A percentile compares a stretch with the other conserved stretches of the same genome.
Conservation (phyloP, 192 early-diverging fungal genomes). For the Backusella macrospora region DNA sequence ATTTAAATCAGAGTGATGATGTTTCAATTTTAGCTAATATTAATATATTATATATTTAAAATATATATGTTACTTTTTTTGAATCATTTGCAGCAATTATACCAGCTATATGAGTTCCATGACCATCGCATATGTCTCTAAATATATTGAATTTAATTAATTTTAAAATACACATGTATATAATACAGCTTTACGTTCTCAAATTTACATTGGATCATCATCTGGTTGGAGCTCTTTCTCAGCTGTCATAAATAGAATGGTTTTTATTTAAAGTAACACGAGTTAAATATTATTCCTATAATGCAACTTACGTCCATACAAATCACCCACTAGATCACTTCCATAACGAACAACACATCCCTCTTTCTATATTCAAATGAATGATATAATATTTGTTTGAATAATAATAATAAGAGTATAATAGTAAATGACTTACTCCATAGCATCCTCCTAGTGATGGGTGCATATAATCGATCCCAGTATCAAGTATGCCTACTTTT, state of each 20-base stretch:
- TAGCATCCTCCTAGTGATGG: slow-evolving; percentile 67
- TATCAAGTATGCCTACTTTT: slow-evolving; percentile 68
- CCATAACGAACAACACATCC: slow-evolving; percentile 63
- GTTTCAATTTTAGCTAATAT: slow-evolving; percentile 12
- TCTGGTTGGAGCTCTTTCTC: slow-evolving; percentile 12
- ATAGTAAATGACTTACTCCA: slow-evolving; percentile 34
- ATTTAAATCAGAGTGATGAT: slow-evolving; percentile 14
- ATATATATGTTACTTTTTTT: not conserved
- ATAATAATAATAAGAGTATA: not conserved
- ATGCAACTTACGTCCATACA: slow-evolving; percentile 33
- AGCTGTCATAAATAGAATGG: not conserved
- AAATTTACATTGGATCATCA: slow-evolving; percentile 23
- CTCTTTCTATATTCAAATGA: not conserved
- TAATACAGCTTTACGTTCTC: not conserved
- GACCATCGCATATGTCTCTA: slow-evolving; percentile 48
- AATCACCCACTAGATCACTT: slow-evolving; percentile 67
- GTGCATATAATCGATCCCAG: slow-evolving; percentile 60
- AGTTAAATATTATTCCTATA: not conserved
- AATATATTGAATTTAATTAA: not conserved
- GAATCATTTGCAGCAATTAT: slow-evolving; percentile 49
- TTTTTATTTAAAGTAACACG: not conserved
- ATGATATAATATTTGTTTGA: not conserved
- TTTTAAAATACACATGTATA: not conserved
- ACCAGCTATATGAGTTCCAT: slow-evolving; percentile 69
- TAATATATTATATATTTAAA: not conserved